Evolutionary conservation across 345 rosid species (phyloP), one percentile per base, ranked within the genome.

Genomic region (Zanthoxylum bungeanum): DNA sequence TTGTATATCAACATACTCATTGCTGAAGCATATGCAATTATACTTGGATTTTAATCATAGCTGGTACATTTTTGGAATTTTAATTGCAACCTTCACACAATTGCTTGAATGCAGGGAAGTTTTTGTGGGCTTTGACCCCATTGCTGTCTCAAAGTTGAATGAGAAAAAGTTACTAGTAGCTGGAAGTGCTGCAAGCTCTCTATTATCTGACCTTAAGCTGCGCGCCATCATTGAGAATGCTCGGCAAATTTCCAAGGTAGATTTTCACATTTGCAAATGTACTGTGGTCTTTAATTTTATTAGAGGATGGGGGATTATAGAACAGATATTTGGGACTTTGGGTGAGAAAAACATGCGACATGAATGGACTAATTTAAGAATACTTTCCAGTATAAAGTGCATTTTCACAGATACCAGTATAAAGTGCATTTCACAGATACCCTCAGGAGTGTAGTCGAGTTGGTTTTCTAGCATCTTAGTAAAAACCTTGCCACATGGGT

Each of bases 151-250:
- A 25, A 88, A 88, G 75, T 69, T 93, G 66, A 93, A 86, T n/a
- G 98, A 93, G 84, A 91, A 91, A 89, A 89, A 85, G 83, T 77
- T 88, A 33, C 70, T 73, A 66, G 80, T 84, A 37, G 81, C 95
- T 11, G 96, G 96, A 80, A 86, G 87, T 82, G 44, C 68, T 4
- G 90, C 90, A 64, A 83, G 81, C 76, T 80, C 89, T 30, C 82
- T 93, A 53, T 70, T 93, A 70, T 93, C 97, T 66, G 92, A 93
- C 63, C 70, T 80, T 63, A 89, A 84, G 85, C 78, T 93, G 74
- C 89, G 95, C 3, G 81, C 92, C 11, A 75, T 91, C 73, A 64
- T 89, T 61, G 96, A 88, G 86, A 93, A 93, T 83, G 97, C 97
- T 0, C 84, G 87, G 22, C 95, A 91, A 81, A 78, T 86, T 65